Base-by-base conservation (phyloP, 202 grass and related monocot genomes). In the Hordeum pubiflorum region DNA sequence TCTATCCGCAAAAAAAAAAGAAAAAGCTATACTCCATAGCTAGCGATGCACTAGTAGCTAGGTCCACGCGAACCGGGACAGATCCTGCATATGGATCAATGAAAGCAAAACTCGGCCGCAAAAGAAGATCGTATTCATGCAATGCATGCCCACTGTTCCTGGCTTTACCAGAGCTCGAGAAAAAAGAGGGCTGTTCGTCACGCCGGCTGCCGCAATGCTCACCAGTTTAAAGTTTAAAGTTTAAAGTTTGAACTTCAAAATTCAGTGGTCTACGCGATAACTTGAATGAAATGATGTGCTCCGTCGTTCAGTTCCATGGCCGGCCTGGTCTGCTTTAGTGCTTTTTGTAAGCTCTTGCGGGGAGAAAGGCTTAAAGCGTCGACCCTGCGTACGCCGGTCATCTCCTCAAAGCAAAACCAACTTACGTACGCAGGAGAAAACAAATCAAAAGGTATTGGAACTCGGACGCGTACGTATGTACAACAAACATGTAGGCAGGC, bases 161-260 rank as follows among this genome's bases (percentile, higher is more conserved):
- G 29, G 75, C 75, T 89, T 89, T 86, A 89, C n/a, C 80, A 83
- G 7, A 86, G 55, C 80, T 83, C 88, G 83, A 89, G 83, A 2
- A 81, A 81, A 74, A 74, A 79, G 75, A 54, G 11, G 17, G 63
- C 69, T 69, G 81, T 69, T 67, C 50, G 17, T 54, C 79, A 89
- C 79, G 83, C 80, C 79, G 79, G 79, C 74, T 21, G 29, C 20
- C 22, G 41, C 62, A 15, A 69, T 15, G 69, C 61, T 10, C 27
- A 7, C 65, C 20, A 6, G 0, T 20, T 17, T 33, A 33, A 18
- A 40, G n/a, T 63, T 74, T 74, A 80, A 78, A 89, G 69, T 74
- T 74, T 24, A 40, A 54, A 89, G 70, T 75, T 79, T 37, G 17
- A 54, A 54, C 48, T 54, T 54, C 6, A 54, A 54, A 75, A 74